Evolutionary conservation across 148 eudicot species (phyloP).

Genomic region (Vaccinium myrtillus): DNA sequence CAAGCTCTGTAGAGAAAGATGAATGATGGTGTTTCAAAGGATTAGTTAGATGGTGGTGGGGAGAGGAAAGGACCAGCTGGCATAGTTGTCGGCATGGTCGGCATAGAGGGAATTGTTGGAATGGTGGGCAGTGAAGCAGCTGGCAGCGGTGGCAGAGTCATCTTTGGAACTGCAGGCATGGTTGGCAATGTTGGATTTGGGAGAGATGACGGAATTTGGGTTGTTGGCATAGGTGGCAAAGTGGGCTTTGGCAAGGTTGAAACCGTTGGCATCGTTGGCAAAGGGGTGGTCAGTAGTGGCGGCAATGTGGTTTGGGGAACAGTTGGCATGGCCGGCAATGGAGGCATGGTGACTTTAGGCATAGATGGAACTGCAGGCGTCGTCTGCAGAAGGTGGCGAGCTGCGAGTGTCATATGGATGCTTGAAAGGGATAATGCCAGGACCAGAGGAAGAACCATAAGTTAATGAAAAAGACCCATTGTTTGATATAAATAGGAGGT

Average conservation of each 20-base stretch:
- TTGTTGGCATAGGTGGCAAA: constrained; percentile 11
- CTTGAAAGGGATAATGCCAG: constrained; percentile 6
- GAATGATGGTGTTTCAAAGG: too few species aligned
- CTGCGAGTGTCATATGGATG: not conserved
- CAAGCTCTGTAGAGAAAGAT: too few species aligned
- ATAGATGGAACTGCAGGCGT: constrained; percentile 9
- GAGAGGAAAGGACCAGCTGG: too few species aligned
- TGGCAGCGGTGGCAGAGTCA: too few species aligned
- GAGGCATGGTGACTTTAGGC: constrained; percentile 14
- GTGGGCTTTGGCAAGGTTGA: constrained; percentile 17
- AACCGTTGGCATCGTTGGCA: not conserved
- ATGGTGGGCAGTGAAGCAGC: too few species aligned
- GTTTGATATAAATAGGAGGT: not conserved
- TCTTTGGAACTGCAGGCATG: not conserved
- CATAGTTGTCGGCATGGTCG: too few species aligned
- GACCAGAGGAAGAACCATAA: constrained; percentile 2
- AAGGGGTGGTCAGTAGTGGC: not conserved
- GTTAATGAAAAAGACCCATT: not conserved
- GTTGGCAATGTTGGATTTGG: constrained; percentile 6
- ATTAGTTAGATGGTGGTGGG: too few species aligned
- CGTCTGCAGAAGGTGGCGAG: constrained; percentile 17
- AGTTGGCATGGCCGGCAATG: not conserved
- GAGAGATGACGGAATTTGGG: constrained; percentile 1
- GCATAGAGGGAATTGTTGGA: too few species aligned
- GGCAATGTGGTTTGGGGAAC: too few species aligned